Conservation (phyloP, 768 basidiomycete genomes). For the Hygrophorus russula region DNA sequence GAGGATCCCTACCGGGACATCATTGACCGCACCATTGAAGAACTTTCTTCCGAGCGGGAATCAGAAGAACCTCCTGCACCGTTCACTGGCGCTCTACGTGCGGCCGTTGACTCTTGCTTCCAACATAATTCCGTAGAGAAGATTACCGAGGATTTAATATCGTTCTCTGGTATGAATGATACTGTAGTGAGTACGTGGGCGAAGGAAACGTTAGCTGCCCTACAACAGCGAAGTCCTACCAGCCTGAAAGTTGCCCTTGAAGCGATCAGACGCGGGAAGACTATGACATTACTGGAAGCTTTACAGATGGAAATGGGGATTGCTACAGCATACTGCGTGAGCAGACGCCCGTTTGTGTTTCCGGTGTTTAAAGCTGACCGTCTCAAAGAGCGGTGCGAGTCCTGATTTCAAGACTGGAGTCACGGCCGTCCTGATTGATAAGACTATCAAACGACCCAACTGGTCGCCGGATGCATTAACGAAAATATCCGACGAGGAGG, state of each 20-base stretch:
- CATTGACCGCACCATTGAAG: conserved; percentile 49
- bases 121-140: conserved; percentile 54
- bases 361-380: conserved; percentile 9
- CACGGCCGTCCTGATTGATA: conserved; percentile 44
- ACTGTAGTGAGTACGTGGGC: conserved; percentile 63
- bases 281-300: conserved; percentile 48
- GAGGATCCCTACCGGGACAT: conserved; percentile 29
- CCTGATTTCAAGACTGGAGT: conserved; percentile 82
- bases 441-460: conserved; percentile 30
- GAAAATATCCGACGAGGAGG: conserved; percentile 42
- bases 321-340: conserved; percentile 82
- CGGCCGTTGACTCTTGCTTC: conserved; percentile 79
- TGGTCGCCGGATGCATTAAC: conserved; percentile 63
- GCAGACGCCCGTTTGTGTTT: conserved; percentile 22
- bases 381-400: conserved; percentile 55
- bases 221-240: conserved; percentile 77
- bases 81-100: conserved; percentile 50
- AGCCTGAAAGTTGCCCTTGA: conserved; percentile 83
- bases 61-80: conserved; percentile 40
- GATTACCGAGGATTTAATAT: conserved; percentile 49
- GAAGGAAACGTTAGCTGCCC: conserved; percentile 42
- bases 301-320: conserved; percentile 82
- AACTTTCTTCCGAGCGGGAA: conserved; percentile 64
- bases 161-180: conserved; percentile 28
- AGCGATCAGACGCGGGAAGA: conserved; percentile 64